Conservation (phyloP, 192 early-diverging fungal species). For the Podila horticola region DNA sequence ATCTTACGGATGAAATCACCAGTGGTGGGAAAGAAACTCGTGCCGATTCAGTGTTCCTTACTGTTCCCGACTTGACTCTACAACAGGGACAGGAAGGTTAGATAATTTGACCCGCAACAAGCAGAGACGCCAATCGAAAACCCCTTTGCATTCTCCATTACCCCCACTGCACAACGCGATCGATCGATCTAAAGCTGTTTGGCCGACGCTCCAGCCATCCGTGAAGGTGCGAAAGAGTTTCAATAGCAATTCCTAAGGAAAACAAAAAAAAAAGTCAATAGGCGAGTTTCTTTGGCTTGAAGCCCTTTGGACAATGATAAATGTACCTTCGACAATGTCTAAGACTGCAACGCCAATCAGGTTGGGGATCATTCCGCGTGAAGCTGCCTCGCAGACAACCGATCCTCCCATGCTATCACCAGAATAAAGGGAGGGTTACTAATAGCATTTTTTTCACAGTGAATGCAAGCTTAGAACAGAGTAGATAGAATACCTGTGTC, state of each 20-base stretch:
- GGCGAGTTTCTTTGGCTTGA: background rate
- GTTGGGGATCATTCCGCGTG: conserved; percentile 55
- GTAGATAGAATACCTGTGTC: conserved; percentile 69
- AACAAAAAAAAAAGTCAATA: conserved; percentile 4
- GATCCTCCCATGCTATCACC: conserved; percentile 79
- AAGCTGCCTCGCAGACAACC: conserved; percentile 73
- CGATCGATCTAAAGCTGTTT: conserved; percentile 55
- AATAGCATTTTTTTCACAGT: background rate
- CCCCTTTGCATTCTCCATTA: conserved; percentile 12
- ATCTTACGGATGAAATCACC: conserved; percentile 36
- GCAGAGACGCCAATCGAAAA: background rate
- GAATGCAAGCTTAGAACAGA: background rate
- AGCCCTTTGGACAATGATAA: background rate
- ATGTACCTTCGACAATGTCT: conserved; percentile 83
- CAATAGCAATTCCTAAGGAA: conserved; percentile 60
- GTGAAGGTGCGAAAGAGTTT: conserved; percentile 62
- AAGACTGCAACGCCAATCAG: conserved; percentile 74
- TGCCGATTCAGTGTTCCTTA: conserved; percentile 75
- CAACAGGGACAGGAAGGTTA: conserved; percentile 5
- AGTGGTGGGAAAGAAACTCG: conserved; percentile 77
- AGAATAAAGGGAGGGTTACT: background rate
- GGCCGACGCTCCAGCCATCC: conserved; percentile 59
- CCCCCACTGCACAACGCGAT: conserved; percentile 68
- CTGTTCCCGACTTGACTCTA: conserved; percentile 68
- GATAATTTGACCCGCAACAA: background rate